Conservation (phyloP, 108 stramenopile species). For the Nitzschia palea region DNA sequence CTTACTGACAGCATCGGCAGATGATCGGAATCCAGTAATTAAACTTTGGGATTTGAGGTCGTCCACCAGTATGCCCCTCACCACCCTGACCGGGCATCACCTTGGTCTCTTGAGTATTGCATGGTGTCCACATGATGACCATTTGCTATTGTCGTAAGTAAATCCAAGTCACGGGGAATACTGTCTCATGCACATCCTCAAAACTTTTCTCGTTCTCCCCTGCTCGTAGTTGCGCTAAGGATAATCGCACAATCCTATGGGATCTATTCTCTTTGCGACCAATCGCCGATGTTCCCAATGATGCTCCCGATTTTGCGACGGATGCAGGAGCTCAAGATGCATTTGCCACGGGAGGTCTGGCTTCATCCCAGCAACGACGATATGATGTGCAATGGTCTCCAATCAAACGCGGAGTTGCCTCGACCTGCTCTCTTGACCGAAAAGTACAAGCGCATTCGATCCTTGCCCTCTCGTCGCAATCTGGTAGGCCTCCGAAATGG, state of each 20-base stretch:
- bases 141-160: slow-evolving; percentile 68
- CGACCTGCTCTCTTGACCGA: slow-evolving; percentile 94
- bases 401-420: slow-evolving; percentile 80
- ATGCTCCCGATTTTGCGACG: slow-evolving; percentile 7
- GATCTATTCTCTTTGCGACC: slow-evolving; percentile 83
- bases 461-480: slow-evolving; percentile 53
- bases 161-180: no score
- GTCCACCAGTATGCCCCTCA: slow-evolving; percentile 90
- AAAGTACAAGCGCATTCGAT: slow-evolving; percentile 94
- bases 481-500: slow-evolving; percentile 94
- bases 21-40: slow-evolving; percentile 89
- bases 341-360: slow-evolving; percentile 52
- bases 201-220: slow-evolving; percentile 11
- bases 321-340: slow-evolving; percentile 34
- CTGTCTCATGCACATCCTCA: no score
- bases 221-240: slow-evolving; percentile 89
- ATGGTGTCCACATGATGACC: slow-evolving; percentile 96
- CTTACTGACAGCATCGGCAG: slow-evolving; percentile 89
- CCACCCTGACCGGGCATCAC: slow-evolving; percentile 84
- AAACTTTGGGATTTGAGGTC: slow-evolving; percentile 94
- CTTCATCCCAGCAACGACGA: slow-evolving; percentile 68
- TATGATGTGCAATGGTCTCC: slow-evolving; percentile 93
- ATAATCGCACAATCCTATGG: slow-evolving; percentile 96
- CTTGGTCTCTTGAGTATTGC: slow-evolving; percentile 88
- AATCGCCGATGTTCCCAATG: slow-evolving; percentile 89